These are phyloP conservation scores for Clonostachys chloroleuca DNA, from an alignment of 2,329 filamentous ascomycete species.

Conservation along the genomic window DNA sequence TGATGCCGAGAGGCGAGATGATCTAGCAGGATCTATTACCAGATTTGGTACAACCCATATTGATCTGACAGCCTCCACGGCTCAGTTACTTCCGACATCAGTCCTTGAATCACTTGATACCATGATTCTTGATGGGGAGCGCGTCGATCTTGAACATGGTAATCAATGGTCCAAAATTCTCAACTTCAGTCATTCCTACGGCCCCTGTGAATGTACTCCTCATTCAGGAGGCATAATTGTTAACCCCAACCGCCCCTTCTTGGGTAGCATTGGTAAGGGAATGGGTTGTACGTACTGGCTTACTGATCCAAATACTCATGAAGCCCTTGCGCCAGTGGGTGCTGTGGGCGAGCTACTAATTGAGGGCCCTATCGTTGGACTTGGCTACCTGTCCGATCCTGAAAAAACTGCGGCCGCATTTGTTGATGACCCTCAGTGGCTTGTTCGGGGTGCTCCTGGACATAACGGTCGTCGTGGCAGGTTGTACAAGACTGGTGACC, in stretches of 20 bases:
- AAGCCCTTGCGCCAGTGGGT: constrained; percentile 13
- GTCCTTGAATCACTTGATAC: too few relatives aligned
- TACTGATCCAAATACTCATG: constrained; percentile 5
- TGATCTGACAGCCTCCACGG: too few relatives aligned
- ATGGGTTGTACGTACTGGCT: constrained; percentile 5
- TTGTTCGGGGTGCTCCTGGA: constrained; percentile 24
- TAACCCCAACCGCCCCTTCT: too few relatives aligned
- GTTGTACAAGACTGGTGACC: constrained; percentile 10
- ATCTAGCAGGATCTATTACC: too few relatives aligned
- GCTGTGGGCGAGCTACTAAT: constrained; percentile 35
- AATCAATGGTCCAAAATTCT: too few relatives aligned
- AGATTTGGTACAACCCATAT: too few relatives aligned
- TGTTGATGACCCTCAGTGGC: constrained; percentile 39
- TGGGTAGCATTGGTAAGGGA: constrained; percentile 1
- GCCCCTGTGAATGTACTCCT: too few relatives aligned
- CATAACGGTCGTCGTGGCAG: constrained; percentile 41
- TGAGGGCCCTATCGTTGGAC: constrained; percentile 45
- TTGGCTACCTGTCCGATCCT: constrained; percentile 47
- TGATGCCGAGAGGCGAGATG: constrained; percentile 5
- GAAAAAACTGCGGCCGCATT: constrained; percentile 45
- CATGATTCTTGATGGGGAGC: too few relatives aligned
- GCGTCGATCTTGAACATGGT: too few relatives aligned
- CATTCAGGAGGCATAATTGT: too few relatives aligned
- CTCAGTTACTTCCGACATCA: too few relatives aligned
- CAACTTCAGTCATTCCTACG: too few relatives aligned